Base-by-base conservation (phyloP, 179 eudicot species). In the Silene vulgaris region DNA sequence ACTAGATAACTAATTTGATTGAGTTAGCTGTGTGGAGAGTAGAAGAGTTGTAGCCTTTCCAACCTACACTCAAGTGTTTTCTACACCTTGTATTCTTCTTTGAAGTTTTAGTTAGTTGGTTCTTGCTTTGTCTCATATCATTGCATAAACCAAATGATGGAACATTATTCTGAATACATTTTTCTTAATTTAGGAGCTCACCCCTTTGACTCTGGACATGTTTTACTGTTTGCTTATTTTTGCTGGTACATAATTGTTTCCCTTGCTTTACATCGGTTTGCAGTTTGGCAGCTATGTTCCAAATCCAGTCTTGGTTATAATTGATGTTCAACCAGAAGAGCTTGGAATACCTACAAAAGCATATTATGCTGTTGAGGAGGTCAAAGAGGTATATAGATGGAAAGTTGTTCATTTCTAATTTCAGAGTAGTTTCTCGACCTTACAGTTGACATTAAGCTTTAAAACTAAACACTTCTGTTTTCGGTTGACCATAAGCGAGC, bases 311-410 rank as follows among this genome's bases (percentile, higher is more conserved):
- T 80, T 95, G 87, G 99, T 95, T 57, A 95, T 95, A 72, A 92
- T 92, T 76, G 99, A 95, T 82, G 99, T 95, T 56, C 99, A 92
- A 82, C 97, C 99, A 35, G 90, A 88, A 80, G 99, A 95, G 87
- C 86, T 95, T 68, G 97, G 99, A 78, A 92, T 95, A 72, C 99
- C 99, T 59, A 90, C 97, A 37, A 92, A 95, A 86, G 99, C 97
- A 72, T 92, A 95, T 76, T 92, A 89, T 86, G 91, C 97, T 61
- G 93, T 95, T 79, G 99, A 95, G 82, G 99, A 92, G 84, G 99
- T 95, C 74, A 95, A 92, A 85, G 97, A 95, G 97, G 99, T 92
- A 88, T 45, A 7, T 48, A 29, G 28, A 13, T 79, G 66, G n/a
- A 32, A 17, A 59, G 8, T 17, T 12, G 13, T 48, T 13, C 40